Evolutionary conservation across 352 stramenopile species (phyloP), one percentile per base, ranked within the genome.

Genomic region (Phytopythium mirpurense): DNA sequence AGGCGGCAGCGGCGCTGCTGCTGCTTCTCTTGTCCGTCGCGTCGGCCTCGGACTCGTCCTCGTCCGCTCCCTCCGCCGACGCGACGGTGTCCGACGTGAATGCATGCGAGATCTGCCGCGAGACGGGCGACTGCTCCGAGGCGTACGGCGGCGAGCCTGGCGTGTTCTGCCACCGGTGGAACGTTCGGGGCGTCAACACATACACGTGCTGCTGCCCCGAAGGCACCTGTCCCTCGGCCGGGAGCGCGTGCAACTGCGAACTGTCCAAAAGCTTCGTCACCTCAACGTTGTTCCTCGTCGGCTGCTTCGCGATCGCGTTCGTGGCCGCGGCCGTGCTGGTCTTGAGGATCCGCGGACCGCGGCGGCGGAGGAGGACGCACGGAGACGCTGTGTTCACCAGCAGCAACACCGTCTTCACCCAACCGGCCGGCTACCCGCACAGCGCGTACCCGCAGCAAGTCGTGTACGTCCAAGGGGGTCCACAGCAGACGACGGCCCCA

Each of bases 91-190:
- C 46, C 11, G 51, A 52, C 15, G 47, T 54, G 38, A 63, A 59
- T 4, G 52, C 67, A 37, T 85, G 76, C 49, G 67, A 87, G 57
- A 61, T 83, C 51, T 87, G 76, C 52, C 63, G 66, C 26, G 72
- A 82, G 44, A 51, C 62, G 6, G 63, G 60, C 19, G 59, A 78
- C 34, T 88, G 78, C 59, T 60, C 51, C 24, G 47, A 65, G 38
- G 78, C 74, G n/a, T 88, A 77, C 60, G 58, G 80, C 37, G 65
- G 57, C 18, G 44, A 29, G 2, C 60, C 68, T 0, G 78, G 72
- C 7, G 40, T 79, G 49, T 88, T 67, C 57, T 88, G 78, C 56
- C 60, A 68, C 38, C 61, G 62, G 32, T 86, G 64, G 68, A 61
- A 83, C 41, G 65, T 70, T 60, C 10, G 7, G 5, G 8, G 18